These are phyloP conservation scores for Lactifluus hygrophoroides DNA, from an alignment of 768 basidiomycete genomes.

Conservation along the genomic window DNA sequence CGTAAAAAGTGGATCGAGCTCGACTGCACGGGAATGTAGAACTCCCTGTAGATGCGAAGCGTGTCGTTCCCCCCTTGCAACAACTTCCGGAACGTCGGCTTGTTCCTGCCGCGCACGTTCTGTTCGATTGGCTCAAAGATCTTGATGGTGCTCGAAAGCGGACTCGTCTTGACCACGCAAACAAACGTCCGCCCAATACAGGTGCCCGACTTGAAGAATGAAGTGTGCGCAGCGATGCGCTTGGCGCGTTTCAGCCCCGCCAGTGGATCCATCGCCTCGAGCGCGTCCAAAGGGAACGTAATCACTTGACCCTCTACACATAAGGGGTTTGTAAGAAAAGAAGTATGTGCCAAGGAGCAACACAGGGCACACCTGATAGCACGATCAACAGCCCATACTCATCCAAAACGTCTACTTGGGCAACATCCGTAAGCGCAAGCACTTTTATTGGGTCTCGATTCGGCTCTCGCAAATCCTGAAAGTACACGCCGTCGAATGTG, in stretches of 20 bases:
- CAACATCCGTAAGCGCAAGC: conserved; percentile 78
- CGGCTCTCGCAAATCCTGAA: conserved; percentile 75
- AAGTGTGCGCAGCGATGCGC: conserved; percentile 90
- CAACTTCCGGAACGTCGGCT: conserved; percentile 91
- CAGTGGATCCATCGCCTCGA: conserved; percentile 84
- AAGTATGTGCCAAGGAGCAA: background rate
- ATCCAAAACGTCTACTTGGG: conserved; percentile 93
- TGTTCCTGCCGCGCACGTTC: conserved; percentile 63
- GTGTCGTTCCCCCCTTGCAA: conserved; percentile 94
- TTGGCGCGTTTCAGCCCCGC: conserved; percentile 90
- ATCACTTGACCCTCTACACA: conserved; percentile 83
- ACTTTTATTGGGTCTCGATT: conserved; percentile 85
- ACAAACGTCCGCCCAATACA: conserved; percentile 89
- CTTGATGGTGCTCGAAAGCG: conserved; percentile 95
- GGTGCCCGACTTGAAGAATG: conserved; percentile 95
- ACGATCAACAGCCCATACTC: conserved; percentile 94
- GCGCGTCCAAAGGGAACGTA: conserved; percentile 89
- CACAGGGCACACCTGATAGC: conserved; percentile 67
- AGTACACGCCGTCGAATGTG: conserved; percentile 95
- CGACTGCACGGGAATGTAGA: conserved; percentile 97
- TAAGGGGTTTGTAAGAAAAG: background rate
- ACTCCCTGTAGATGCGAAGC: conserved; percentile 92
- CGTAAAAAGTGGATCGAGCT: conserved; percentile 96
- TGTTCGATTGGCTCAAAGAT: conserved; percentile 94
- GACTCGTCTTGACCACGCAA: conserved; percentile 94